A percentile compares a stretch with the other conserved stretches of the same genome.
phyloP scores from a whole-genome alignment of 2,329 filamentous ascomycete species.

The Phialophora chinensis region DNA sequence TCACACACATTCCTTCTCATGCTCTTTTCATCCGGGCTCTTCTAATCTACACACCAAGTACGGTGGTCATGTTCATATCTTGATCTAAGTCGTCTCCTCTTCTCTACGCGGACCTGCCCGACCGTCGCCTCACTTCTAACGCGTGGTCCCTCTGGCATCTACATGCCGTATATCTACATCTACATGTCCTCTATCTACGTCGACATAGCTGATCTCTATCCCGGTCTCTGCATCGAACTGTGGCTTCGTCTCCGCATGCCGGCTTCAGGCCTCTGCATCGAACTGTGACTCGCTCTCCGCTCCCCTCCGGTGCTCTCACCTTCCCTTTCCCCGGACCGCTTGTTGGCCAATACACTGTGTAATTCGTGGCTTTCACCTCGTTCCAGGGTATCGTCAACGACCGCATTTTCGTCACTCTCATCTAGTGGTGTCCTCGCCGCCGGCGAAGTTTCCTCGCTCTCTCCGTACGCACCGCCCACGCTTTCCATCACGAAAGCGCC shows the following conservation, averaged over 20 bases:
- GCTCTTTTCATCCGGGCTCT: background rate
- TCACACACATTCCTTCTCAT: no score
- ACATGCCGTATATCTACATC: background rate
- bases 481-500: conserved; percentile 78
- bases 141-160: background rate
- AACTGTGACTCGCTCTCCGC: conserved; percentile 33
- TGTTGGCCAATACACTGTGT: conserved; percentile 16
- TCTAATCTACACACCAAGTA: background rate
- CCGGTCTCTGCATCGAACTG: conserved; percentile 25
- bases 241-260: conserved; percentile 31
- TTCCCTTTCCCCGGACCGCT: conserved; percentile 2
- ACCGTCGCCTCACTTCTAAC: background rate
- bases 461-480: conserved; percentile 68
- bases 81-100: background rate
- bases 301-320: conserved; percentile 22
- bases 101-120: background rate
- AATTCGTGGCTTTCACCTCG: conserved; percentile 51
- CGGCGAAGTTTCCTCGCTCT: conserved; percentile 41
- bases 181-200: background rate
- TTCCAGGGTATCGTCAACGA: conserved; percentile 49
- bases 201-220: background rate
- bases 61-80: background rate
- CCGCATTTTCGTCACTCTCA: conserved; percentile 33
- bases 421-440: conserved; percentile 21
- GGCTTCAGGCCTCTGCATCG: conserved; percentile 21